Evolutionary conservation across 116 monocot species (phyloP).

Genomic region (Papilionanthe hybrid): DNA sequence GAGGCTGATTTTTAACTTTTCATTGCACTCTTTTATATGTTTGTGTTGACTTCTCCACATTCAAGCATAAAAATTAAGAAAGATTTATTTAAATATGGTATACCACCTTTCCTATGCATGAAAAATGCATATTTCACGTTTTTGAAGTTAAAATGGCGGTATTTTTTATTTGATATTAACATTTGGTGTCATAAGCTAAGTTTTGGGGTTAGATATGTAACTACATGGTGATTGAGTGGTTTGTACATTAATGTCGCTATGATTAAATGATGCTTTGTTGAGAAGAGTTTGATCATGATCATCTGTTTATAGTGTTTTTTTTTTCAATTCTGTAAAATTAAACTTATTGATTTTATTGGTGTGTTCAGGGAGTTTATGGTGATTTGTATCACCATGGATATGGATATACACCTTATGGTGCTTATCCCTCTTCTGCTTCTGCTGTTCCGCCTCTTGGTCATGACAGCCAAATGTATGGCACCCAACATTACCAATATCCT

Average conservation of each 20-base stretch:
- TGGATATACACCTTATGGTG: slow-evolving; percentile 71
- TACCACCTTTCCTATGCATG: too few species aligned
- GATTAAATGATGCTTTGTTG: not conserved
- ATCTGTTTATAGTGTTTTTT: not conserved
- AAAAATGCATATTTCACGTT: too few species aligned
- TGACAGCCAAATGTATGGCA: slow-evolving; percentile 68
- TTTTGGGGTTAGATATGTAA: too few species aligned
- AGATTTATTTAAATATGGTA: too few species aligned
- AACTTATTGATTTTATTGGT: not conserved
- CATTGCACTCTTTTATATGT: not conserved
- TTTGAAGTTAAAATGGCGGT: too few species aligned
- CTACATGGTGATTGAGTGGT: too few species aligned
- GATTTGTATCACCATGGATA: slow-evolving; percentile 67
- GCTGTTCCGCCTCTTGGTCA: slow-evolving; percentile 54
- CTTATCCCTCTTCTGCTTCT: slow-evolving; percentile 59
- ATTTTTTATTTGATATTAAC: too few species aligned
- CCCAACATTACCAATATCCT: slow-evolving; percentile 67
- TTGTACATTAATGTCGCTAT: too few species aligned
- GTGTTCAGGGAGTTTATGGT: slow-evolving; percentile 66
- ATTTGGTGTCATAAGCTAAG: too few species aligned
- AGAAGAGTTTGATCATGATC: not conserved
- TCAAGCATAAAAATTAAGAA: not conserved
- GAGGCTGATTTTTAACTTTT: not conserved
- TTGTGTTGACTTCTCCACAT: not conserved
- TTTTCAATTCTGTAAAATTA: not conserved